These are phyloP conservation scores for Trypanosoma caninum DNA, from an alignment of 208 protist species.

Conservation along the genomic window DNA sequence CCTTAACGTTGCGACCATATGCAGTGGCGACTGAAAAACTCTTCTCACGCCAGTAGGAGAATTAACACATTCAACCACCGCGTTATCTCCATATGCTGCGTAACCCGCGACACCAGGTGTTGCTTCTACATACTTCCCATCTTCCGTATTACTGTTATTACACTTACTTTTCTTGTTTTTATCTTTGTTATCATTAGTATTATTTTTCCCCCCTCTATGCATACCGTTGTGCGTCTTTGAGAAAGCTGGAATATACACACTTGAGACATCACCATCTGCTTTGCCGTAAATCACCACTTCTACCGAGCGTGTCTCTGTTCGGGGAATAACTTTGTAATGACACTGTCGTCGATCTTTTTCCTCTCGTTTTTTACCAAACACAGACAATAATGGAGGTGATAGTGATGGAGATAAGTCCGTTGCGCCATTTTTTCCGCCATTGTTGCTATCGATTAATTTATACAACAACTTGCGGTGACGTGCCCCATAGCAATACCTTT, in stretches of 20 bases:
- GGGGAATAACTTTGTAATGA: slow-evolving; percentile 53
- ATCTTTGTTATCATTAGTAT: background rate
- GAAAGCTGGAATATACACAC: slow-evolving; percentile 31
- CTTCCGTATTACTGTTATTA: no score
- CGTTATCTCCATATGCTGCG: background rate
- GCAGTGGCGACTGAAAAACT: slow-evolving; percentile 24
- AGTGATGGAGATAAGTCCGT: background rate
- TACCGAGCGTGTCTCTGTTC: slow-evolving; percentile 72
- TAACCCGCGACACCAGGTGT: no score
- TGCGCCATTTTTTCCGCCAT: background rate
- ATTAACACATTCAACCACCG: slow-evolving; percentile 9
- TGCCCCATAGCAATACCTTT: background rate
- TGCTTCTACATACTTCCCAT: no score
- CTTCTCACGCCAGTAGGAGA: background rate
- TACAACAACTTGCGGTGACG: background rate
- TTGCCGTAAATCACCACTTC: slow-evolving; percentile 63
- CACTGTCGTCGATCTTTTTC: slow-evolving; percentile 22
- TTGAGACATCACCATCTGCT: slow-evolving; percentile 42
- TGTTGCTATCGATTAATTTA: background rate
- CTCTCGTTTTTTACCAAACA: background rate
- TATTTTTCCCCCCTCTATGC: background rate
- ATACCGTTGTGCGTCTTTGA: background rate
- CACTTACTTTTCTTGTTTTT: background rate
- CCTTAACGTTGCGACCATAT: slow-evolving; percentile 31
- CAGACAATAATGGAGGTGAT: background rate